These are phyloP conservation scores for Gaeumannomyces sp. DNA, from an alignment of 2,329 filamentous ascomycete species.

Conservation along the genomic window DNA sequence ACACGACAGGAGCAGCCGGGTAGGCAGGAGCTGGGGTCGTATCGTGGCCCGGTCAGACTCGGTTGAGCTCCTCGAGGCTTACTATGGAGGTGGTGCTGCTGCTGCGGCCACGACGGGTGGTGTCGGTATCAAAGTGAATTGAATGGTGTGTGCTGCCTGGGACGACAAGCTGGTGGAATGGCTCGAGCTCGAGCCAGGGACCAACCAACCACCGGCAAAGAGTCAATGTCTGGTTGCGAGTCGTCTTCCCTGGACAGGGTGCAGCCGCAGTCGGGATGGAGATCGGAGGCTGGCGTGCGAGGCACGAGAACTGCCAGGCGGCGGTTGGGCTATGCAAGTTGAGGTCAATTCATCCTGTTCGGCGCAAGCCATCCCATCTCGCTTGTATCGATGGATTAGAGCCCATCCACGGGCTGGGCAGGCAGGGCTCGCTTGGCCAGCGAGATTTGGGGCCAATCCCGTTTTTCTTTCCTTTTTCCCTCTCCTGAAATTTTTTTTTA, in stretches of 20 bases:
- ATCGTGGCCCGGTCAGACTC: neutral
- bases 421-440: neutral
- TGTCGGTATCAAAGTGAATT: neutral
- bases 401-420: neutral
- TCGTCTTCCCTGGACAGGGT: neutral
- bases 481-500: too few species aligned
- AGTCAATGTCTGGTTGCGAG: neutral
- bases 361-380: neutral
- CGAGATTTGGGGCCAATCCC: neutral
- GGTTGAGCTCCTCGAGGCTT: conserved; percentile 1
- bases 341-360: conserved; percentile 6
- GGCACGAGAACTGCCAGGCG: neutral
- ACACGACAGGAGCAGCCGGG: neutral
- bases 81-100: neutral
- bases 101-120: neutral
- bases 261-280: neutral
- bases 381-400: neutral
- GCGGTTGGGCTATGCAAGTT: neutral
- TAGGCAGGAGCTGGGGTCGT: neutral
- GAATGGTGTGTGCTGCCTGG: neutral
- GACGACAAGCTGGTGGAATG: neutral
- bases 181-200: neutral
- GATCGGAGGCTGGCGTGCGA: conserved; percentile 2
- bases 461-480: neutral
- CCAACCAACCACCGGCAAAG: neutral